A percentile compares a stretch with the other conserved stretches of the same genome.
Evolutionary conservation across 306 rosid genomes (phyloP).

Genomic region (Cucumis melo): DNA sequence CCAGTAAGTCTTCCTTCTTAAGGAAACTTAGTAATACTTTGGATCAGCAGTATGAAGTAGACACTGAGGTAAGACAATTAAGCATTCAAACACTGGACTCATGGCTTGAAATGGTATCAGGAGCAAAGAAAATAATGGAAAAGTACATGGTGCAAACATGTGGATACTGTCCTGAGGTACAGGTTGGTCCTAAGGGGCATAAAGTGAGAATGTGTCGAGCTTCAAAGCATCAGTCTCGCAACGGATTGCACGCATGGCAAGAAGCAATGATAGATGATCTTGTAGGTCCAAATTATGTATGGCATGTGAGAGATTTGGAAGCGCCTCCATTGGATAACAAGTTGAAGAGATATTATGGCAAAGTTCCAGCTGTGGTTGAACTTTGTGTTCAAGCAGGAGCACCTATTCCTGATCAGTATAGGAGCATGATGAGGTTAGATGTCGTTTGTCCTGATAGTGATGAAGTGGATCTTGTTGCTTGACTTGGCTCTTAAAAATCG

Average conservation of each 20-base stretch:
- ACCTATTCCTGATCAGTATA: conserved; percentile 46
- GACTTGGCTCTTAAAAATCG: conserved; percentile 30
- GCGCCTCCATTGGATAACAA: conserved; percentile 50
- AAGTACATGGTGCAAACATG: conserved; percentile 55
- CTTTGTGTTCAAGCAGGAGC: conserved; percentile 75
- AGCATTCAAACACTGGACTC: conserved; percentile 37
- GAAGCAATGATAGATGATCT: conserved; percentile 63
- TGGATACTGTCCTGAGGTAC: conserved; percentile 77
- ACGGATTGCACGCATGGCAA: conserved; percentile 92
- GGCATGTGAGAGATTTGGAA: conserved; percentile 59
- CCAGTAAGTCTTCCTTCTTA: conserved; percentile 9
- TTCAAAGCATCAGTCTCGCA: conserved; percentile 76
- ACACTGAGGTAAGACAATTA: conserved; percentile 21
- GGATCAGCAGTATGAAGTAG: conserved; percentile 17
- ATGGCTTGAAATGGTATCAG: conserved; percentile 64
- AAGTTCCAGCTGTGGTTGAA: conserved; percentile 87
- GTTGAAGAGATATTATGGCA: conserved; percentile 76
- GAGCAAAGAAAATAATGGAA: conserved; percentile 66
- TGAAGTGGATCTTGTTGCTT: conserved; percentile 2
- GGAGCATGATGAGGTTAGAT: conserved; percentile 84
- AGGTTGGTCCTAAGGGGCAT: conserved; percentile 84
- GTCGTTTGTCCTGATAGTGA: conserved; percentile 66
- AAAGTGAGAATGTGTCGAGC: conserved; percentile 82
- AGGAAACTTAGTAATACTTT: conserved; percentile 12
- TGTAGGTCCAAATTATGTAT: conserved; percentile 61